Evolutionary conservation across 495 filamentous ascomycete genomes (phyloP), one percentile per base, ranked within the genome.

Genomic region (Xylaria curta): DNA sequence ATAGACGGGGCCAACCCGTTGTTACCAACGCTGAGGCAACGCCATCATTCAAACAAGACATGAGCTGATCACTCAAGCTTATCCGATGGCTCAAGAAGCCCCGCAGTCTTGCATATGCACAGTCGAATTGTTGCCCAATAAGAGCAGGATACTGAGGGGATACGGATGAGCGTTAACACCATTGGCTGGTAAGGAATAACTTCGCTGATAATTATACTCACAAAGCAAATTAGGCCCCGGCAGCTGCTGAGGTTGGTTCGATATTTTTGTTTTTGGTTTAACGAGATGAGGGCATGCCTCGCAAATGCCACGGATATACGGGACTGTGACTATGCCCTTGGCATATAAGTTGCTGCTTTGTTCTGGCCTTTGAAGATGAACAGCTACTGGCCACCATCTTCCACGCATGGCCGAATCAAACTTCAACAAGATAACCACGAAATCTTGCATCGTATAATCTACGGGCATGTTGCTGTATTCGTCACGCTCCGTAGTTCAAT

Each of bases 31-130:
- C 12, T 31, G 21, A 63, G 60, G 38, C 60, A 38, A 63, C 21
- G 47, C 64, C 46, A 54, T 68, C n/a, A 56, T 56, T 46, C 24
- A 51, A 17, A 31, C 51, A 38, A 58, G 19, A 56, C 65, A 68
- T 12, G 40, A 40, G 40, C 56, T 53, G 24, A 40, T 54, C 28
- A 28, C 10, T 54, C 38, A 24, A 36, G 24, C 68, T 51, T 64
- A 15, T 64, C 56, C 58, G 26, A 51, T 62, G 26, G 68, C 28
- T 61, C 42, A 6, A 69, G 28, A 47, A 46, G 54, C 40, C 66
- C 54, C 58, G 44, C 60, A 56, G 68, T 64, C 36, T 36, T 44
- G 59, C 49, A 70, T 64, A 33, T 28, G 64, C 24, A 61, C 9
- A 36, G 36, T 19, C 42, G 42, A 54, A 3, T 36, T 58, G 17